A percentile compares a stretch with the other conserved stretches of the same genome.
Conservation (phyloP, 129 eudicot genomes). For the Helianthus tuberosus region DNA sequence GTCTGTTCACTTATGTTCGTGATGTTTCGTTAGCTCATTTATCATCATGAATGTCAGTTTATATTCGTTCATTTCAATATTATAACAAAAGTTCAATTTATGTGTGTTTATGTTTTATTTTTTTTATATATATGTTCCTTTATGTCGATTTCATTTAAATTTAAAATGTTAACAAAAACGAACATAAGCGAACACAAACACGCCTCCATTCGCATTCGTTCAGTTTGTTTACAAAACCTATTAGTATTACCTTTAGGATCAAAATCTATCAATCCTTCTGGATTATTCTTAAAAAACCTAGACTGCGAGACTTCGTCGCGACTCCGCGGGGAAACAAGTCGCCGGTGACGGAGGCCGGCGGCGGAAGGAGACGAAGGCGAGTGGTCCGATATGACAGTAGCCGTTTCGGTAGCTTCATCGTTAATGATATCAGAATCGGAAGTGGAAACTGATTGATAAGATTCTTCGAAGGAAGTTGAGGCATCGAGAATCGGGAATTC, state of each 20-base stretch:
- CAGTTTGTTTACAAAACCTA: neutral
- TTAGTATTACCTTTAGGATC: neutral
- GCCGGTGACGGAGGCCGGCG: conserved; percentile 63
- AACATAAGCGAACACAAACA: no score
- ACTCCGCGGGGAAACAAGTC: conserved; percentile 30
- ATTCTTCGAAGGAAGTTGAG: conserved; percentile 14
- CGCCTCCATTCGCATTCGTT: no score
- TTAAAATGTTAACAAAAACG: no score
- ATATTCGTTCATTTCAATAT: no score
- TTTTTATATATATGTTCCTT: no score
- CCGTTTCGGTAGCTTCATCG: conserved; percentile 3
- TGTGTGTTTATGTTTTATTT: no score
- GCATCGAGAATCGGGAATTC: conserved; percentile 57
- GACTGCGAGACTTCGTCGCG: neutral
- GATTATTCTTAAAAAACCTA: conserved; percentile 29
- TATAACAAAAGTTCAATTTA: no score
- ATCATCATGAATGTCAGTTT: no score
- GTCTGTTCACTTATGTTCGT: no score
- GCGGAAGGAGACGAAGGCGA: conserved; percentile 20
- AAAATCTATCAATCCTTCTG: conserved; percentile 20
- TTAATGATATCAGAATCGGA: conserved; percentile 2
- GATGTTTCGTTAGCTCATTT: no score
- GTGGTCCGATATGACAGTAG: conserved; percentile 26
- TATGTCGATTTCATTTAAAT: no score
- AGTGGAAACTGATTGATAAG: neutral